Percentiles rank a stretch among this genome's conserved stretches.
phyloP scores from a whole-genome alignment of 1,284 basidiomycete genomes.

The Rhodotorula glutinis region DNA sequence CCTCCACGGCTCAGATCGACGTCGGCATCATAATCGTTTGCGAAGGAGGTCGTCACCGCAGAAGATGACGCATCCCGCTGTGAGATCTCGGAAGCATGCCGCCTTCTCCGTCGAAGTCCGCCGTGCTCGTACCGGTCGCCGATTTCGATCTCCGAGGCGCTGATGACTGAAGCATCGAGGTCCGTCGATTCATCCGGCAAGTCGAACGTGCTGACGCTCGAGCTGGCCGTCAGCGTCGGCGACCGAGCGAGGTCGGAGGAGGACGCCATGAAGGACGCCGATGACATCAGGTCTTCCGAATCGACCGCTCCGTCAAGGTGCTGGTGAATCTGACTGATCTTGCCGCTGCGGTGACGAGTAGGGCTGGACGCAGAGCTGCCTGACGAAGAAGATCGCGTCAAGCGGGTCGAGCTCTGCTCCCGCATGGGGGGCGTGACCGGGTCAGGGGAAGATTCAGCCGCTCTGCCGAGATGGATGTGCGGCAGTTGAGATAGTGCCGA shows the following conservation, averaged over 20 bases:
- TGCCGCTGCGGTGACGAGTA: no score
- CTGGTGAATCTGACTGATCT: background rate
- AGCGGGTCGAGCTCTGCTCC: no score
- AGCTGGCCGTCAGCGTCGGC: constrained; percentile 13
- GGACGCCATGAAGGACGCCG: constrained; percentile 18
- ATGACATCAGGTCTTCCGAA: constrained; percentile 31
- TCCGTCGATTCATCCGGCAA: background rate
- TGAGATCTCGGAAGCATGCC: background rate
- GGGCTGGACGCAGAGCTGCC: no score
- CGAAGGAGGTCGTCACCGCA: background rate
- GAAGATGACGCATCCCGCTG: background rate
- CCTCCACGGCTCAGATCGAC: background rate
- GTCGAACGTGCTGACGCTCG: constrained; percentile 9
- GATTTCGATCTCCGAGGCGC: constrained; percentile 11
- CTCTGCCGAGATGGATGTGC: constrained; percentile 13
- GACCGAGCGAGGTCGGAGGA: constrained; percentile 26
- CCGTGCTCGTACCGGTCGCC: background rate
- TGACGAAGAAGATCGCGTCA: no score
- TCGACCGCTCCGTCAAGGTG: background rate
- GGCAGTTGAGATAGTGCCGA: constrained; percentile 41
- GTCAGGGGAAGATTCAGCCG: no score
- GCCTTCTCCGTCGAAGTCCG: constrained; percentile 1
- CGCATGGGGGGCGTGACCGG: no score
- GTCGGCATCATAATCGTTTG: background rate
- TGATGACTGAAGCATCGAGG: constrained; percentile 25